A percentile compares a stretch with the other conserved stretches of the same genome.
phyloP scores from a whole-genome alignment of 306 rosid genomes.

The Sesbania bispinosa region DNA sequence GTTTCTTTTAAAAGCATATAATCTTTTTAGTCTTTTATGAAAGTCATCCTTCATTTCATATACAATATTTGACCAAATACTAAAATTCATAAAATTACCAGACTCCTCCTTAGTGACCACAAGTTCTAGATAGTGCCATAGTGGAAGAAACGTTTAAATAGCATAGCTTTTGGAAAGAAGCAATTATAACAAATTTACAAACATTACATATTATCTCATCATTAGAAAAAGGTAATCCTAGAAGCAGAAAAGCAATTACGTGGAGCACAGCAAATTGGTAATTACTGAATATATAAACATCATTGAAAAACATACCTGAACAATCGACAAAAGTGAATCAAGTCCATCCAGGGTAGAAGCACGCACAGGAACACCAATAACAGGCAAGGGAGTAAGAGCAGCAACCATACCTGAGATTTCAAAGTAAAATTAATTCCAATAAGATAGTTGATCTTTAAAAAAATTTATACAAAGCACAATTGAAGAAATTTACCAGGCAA shows the following conservation, averaged over 20 bases:
- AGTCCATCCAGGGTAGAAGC: conserved; percentile 75
- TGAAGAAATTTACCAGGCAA: conserved; percentile 60
- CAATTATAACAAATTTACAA: not conserved
- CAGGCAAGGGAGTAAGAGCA: conserved; percentile 73
- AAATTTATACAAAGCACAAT: not conserved
- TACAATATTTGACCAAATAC: not conserved
- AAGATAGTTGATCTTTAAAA: not conserved
- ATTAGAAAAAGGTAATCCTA: not conserved
- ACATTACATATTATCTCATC: not conserved
- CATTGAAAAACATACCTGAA: conserved; percentile 55
- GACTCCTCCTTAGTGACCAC: not conserved
- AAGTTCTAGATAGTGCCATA: not conserved
- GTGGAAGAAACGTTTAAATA: not conserved
- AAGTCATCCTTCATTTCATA: not conserved
- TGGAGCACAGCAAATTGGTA: not conserved
- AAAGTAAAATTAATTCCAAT: conserved; percentile 3
- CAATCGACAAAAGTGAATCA: conserved; percentile 85
- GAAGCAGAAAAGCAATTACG: not conserved
- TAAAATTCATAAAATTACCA: not conserved
- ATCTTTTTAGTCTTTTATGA: not conserved
- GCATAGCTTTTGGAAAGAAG: not conserved
- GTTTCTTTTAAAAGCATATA: not conserved
- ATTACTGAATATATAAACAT: not conserved
- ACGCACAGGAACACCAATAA: conserved; percentile 89
- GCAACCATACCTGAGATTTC: conserved; percentile 83